A percentile compares a stretch with the other conserved stretches of the same genome.
Evolutionary conservation across 75 land plant species (phyloP).

Genomic region (Pinus taeda): DNA sequence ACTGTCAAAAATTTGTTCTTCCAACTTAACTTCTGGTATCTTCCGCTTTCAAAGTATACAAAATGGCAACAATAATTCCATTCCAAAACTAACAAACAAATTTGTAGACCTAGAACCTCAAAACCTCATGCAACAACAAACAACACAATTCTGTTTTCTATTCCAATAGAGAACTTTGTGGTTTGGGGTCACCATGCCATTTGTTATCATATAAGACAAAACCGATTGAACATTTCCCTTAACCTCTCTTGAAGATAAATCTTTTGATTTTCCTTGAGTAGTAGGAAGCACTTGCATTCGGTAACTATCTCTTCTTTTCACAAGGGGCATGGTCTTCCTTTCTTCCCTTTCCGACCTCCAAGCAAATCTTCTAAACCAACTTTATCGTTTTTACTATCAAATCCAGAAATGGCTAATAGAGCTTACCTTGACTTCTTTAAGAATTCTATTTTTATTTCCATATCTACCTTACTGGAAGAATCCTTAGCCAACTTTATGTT

Average conservation of each 20-base stretch:
- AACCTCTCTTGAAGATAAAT: not conserved
- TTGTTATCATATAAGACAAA: slow-evolving; percentile 75
- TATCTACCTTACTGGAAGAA: not conserved
- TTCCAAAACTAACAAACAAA: not conserved
- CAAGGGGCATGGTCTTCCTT: not conserved
- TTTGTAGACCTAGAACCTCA: not conserved
- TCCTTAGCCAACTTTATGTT: not conserved
- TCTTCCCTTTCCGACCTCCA: not conserved
- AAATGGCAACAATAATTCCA: not conserved
- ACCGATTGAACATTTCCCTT: slow-evolving; percentile 19
- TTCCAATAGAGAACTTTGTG: slow-evolving; percentile 67
- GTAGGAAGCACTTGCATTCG: slow-evolving; percentile 30
- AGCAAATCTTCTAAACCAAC: not conserved
- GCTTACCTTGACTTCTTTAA: not conserved
- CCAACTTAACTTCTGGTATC: no score
- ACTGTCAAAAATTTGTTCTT: no score
- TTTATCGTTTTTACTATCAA: not conserved
- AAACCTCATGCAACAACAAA: not conserved
- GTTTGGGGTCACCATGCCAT: slow-evolving; percentile 32
- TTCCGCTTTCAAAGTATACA: not conserved
- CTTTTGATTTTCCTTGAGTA: slow-evolving; percentile 13
- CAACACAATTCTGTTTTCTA: not conserved
- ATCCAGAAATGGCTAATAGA: not conserved
- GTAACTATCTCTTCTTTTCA: slow-evolving; percentile 15
- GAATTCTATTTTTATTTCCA: not conserved